Evolutionary conservation across 192 early-diverging fungal genomes (phyloP).

Genomic region (Backusella tarrabulga): DNA sequence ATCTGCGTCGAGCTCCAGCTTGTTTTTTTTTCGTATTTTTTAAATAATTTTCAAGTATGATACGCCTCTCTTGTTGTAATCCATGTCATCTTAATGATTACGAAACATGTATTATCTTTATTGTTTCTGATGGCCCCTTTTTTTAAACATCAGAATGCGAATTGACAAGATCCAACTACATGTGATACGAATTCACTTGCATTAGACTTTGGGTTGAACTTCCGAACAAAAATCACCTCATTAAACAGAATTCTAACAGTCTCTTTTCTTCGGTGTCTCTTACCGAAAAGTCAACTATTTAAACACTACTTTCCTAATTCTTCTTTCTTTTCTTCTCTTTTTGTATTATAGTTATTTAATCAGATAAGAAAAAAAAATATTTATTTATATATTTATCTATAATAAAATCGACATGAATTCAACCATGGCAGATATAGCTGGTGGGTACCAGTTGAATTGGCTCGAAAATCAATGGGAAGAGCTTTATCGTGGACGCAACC

Average conservation of each 20-base stretch:
- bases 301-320: conserved; percentile 4
- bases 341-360: not conserved
- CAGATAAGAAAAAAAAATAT: not conserved
- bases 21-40: not conserved
- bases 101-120: not conserved
- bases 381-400: conserved; percentile 2
- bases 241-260: not conserved
- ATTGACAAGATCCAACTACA: not conserved
- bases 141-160: not conserved
- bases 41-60: not conserved
- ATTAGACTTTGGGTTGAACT: not conserved
- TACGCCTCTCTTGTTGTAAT: not conserved
- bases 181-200: not conserved
- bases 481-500: conserved; percentile 68
- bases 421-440: conserved; percentile 7
- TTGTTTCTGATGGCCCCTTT: not conserved
- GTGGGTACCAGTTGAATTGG: conserved; percentile 18
- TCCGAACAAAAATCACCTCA: conserved; percentile 8
- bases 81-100: not conserved
- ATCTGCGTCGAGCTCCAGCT: not conserved
- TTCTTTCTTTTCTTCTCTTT: not conserved
- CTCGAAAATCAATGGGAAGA: conserved; percentile 63
- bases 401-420: conserved; percentile 13
- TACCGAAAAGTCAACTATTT: not conserved
- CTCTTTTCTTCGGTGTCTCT: conserved; percentile 6